Percentiles rank a stretch among this genome's conserved stretches.
phyloP scores from a whole-genome alignment of 1,284 basidiomycete genomes.

The Pseudozyma pruni region DNA sequence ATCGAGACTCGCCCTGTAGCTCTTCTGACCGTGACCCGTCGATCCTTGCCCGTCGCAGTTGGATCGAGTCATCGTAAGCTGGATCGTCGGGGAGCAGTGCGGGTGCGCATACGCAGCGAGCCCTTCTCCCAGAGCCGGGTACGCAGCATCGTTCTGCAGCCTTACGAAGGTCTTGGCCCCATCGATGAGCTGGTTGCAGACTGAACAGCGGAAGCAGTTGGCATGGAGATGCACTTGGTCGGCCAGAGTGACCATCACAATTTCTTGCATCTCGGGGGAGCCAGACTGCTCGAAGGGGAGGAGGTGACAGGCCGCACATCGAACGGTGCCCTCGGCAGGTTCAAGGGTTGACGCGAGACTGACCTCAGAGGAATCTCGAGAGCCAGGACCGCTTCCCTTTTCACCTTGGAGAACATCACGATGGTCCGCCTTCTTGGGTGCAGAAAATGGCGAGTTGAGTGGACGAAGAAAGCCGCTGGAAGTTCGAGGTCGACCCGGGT shows the following conservation, averaged over 20 bases:
- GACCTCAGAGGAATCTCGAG: neutral
- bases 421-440: neutral
- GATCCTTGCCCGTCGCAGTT: neutral
- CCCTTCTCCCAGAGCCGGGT: neutral
- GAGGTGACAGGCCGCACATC: slow-evolving; percentile 32
- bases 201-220: slow-evolving; percentile 50
- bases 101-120: slow-evolving; percentile 32
- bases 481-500: slow-evolving; percentile 7
- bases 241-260: slow-evolving; percentile 45
- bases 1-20: slow-evolving; percentile 22
- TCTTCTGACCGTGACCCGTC: slow-evolving; percentile 4
- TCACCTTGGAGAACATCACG: slow-evolving; percentile 15
- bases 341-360: slow-evolving; percentile 8
- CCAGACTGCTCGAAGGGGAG: slow-evolving; percentile 46
- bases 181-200: slow-evolving; percentile 43
- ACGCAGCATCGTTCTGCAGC: slow-evolving; percentile 1
- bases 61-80: slow-evolving; percentile 7
- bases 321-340: slow-evolving; percentile 8
- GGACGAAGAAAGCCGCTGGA: slow-evolving; percentile 34
- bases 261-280: slow-evolving; percentile 9
- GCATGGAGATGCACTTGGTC: slow-evolving; percentile 40
- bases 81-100: slow-evolving; percentile 23
- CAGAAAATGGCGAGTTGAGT: slow-evolving; percentile 11
- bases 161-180: slow-evolving; percentile 42
- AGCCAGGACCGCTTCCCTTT: neutral